phyloP scores from a whole-genome alignment of 1,284 basidiomycete genomes.

The Hortiboletus rubellus region DNA sequence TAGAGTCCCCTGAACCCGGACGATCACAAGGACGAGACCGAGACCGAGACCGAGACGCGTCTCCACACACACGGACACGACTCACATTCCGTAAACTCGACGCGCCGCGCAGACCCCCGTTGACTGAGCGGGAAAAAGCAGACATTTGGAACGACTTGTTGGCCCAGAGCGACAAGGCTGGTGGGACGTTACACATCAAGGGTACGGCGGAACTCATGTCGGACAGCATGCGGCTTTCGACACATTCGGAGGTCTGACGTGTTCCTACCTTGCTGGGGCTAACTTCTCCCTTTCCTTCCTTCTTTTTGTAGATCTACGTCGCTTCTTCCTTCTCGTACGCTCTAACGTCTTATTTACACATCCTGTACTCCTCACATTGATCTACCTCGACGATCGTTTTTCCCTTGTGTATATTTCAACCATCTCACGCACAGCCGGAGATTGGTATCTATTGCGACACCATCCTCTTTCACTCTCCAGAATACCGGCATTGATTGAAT shows the following conservation, averaged over 20 bases:
- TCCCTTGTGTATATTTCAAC: neutral
- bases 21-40: neutral
- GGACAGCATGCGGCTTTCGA: slow-evolving; percentile 45
- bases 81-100: slow-evolving; percentile 53
- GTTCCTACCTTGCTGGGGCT: neutral
- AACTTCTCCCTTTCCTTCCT: neutral
- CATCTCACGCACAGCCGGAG: slow-evolving; percentile 5
- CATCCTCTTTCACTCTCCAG: neutral
- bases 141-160: slow-evolving; percentile 69
- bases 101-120: slow-evolving; percentile 33
- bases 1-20: slow-evolving; percentile 12
- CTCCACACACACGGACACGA: slow-evolving; percentile 28
- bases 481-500: too few relatives aligned
- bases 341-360: neutral
- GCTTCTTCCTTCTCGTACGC: neutral
- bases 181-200: slow-evolving; percentile 65
- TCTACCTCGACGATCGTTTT: slow-evolving; percentile 3
- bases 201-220: slow-evolving; percentile 42
- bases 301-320: neutral
- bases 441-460: slow-evolving; percentile 17
- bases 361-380: neutral
- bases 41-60: slow-evolving; percentile 1
- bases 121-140: slow-evolving; percentile 67
- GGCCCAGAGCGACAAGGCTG: slow-evolving; percentile 60
- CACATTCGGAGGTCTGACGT: slow-evolving; percentile 21